Base-by-base conservation (phyloP, 345 rosid species). In the Hibiscus syriacus region DNA sequence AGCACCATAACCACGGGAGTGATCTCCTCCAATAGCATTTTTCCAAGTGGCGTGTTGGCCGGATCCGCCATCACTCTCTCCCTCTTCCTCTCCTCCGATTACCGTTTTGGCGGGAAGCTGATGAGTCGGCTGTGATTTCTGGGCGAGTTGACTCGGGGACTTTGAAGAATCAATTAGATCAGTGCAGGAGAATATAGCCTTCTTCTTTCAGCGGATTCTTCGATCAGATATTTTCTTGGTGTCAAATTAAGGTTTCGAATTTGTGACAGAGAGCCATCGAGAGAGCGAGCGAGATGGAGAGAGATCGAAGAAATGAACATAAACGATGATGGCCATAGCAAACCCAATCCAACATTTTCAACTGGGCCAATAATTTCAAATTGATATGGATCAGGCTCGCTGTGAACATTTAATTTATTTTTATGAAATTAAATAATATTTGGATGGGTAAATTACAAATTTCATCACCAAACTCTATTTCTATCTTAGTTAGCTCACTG, bases 1-100 rank as follows among this genome's bases (percentile, higher is more conserved):
- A 94, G 93, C 52, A 92, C 96, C 98, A 94, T 92, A 64, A 94
- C 89, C 73, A 88, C 96, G 58, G 99, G 98, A 72, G 88, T 85
- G 83, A 94, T 78, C 84, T 89, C 97, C 70, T 91, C 96, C 84
- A 89, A 39, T 2, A 94, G 85, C 95, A 94, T 87, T 83, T 72
- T 83, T 25, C 99, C 99, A n/a, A 91, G 87, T 58, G 86, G 79
- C 70, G 99, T 83, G 76, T 69, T 82, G 70, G 85, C 82, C 70
- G 98, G 93, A 84, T 91, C 96, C 87, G 79, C 86, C 85, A 79
- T 71, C 59, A 14, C 59, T 53, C 30, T 19, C 48, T 5, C 55
- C 23, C 4, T 45, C 50, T 45, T 6, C 19, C 23, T 55, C 23
- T 55, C 32, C 34, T 32, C 57, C 45, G 58, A 32, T 66, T 19